Evolutionary conservation across 2,329 filamentous ascomycete genomes (phyloP), one percentile per base, ranked within the genome.

Genomic region (Knoxdaviesia proteae): DNA sequence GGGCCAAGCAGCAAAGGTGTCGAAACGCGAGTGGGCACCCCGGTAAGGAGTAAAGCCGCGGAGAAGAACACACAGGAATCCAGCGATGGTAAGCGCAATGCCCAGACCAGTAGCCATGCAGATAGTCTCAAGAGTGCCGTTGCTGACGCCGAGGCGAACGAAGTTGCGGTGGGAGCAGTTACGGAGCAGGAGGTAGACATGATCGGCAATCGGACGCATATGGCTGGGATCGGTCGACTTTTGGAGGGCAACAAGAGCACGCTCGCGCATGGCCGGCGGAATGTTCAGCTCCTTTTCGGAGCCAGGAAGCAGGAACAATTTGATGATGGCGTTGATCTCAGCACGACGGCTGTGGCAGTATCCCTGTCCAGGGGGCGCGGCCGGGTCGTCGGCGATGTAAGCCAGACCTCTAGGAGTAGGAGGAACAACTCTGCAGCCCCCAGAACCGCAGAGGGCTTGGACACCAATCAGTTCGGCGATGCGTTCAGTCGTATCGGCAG

Each of bases 81-180:
- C 64, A 29, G 51, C 53, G 7, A 56, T 4, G 5, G 61, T 61
- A 30, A 61, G 54, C n/a, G 53, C 52, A 33, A 65, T 60, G 6
- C 64, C 64, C 6, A 65, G 51, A 1, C 56, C 49, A 1, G 62
- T 66, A 2, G 63, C 62, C 32, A 64, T 58, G 53, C 64, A 67
- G 7, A 67, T 48, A 2, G 64, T 67, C 52, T 67, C 64, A 42
- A 64, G 62, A 3, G 64, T 67, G 35, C 64, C 64, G 50, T 67
- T 70, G 50, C 61, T 67, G 34, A 71, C 63, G 46, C 68, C 69
- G 6, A 74, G 58, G 36, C 68, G 64, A 39, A 71, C 57, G 48
- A 74, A 66, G 51, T 65, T 62, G 43, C 65, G 58, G 49, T 66
- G 58, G 20, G 64, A 67, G 55, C 64, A 67, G 51, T 62, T 64